Evolutionary conservation across 2,329 filamentous ascomycete species (phyloP), one percentile per base, ranked within the genome.

Genomic region (Pseudomassariella vexata): DNA sequence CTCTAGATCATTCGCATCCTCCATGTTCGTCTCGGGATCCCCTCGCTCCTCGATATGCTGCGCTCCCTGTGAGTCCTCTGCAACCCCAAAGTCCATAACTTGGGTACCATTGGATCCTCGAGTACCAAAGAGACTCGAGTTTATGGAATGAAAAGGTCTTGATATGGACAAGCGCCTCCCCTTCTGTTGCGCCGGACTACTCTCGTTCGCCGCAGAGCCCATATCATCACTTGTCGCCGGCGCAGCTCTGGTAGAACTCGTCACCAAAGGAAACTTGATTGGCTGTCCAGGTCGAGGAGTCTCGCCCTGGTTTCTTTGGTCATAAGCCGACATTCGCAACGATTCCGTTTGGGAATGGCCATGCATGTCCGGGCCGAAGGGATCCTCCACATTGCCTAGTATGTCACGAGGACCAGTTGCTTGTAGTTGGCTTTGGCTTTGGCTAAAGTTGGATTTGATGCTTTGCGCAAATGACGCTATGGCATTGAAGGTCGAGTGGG

Each of bases 381-480:
- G 35, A 36, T 46, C 37, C 11, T 47, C 41, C 5, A 33, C 19
- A 6, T 42, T 34, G 11, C 30, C 32, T n/a, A 27, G n/a, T 16
- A 41, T 12, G 5, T 32, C 32, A 18, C 31, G 33, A 5, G 33
- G 39, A 18, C 15, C 12, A 6, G 32, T 10, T 7, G 28, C 18
- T 21, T 46, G 38, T 24, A 28, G 24, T n/a, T 26, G 28, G 14
- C 34, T 38, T 17, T 39, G 38, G 4, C 19, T 37, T 9, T 34
- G 41, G 22, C 39, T 41, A 9, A 47, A 38, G 19, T 36, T 47
- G 3, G 46, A 39, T 9, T 42, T 26, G 15, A 44, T 39, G 15
- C 33, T 48, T 28, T 45, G 45, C 21, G 40, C 34, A 6, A 49
- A 24, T 11, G 41, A 36, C 19, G 36, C 32, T 10, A 43, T 41